phyloP scores from a whole-genome alignment of 805 yeast species.

The Metschnikowia orientalis region DNA sequence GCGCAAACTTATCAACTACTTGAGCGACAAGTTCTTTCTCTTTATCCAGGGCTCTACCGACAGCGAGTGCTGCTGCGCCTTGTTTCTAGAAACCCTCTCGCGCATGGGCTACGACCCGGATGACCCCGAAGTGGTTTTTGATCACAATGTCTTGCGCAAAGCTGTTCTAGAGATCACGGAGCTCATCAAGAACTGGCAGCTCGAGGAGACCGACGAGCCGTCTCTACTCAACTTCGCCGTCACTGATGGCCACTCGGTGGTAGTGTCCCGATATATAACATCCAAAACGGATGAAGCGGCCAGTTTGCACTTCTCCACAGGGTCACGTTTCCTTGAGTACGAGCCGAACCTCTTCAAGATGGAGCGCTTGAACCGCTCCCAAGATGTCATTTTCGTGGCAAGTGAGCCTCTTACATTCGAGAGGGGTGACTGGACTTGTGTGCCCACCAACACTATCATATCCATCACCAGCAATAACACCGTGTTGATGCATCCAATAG shows the following conservation, averaged over 20 bases:
- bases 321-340: constrained; percentile 84
- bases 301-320: constrained; percentile 89
- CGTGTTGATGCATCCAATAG: constrained; percentile 83
- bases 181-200: constrained; percentile 74
- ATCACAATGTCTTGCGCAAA: constrained; percentile 54
- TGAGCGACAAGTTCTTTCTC: constrained; percentile 76
- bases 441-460: constrained; percentile 85
- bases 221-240: constrained; percentile 89
- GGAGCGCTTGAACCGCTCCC: constrained; percentile 91
- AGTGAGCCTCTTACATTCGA: constrained; percentile 96
- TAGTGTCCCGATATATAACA: constrained; percentile 83
- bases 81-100: constrained; percentile 71
- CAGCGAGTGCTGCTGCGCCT: constrained; percentile 91
- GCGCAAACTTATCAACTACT: constrained; percentile 62
- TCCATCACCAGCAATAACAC: constrained; percentile 77
- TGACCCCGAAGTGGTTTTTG: constrained; percentile 30
- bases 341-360: constrained; percentile 89
- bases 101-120: constrained; percentile 73
- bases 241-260: constrained; percentile 85
- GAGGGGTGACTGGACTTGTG: constrained; percentile 95
- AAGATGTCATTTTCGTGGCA: constrained; percentile 94
- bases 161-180: constrained; percentile 75
- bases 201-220: constrained; percentile 57
- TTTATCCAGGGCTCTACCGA: constrained; percentile 91
- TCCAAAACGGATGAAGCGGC: constrained; percentile 94